Conservation (phyloP, 192 early-diverging fungal species). For the Podila verticillata region DNA sequence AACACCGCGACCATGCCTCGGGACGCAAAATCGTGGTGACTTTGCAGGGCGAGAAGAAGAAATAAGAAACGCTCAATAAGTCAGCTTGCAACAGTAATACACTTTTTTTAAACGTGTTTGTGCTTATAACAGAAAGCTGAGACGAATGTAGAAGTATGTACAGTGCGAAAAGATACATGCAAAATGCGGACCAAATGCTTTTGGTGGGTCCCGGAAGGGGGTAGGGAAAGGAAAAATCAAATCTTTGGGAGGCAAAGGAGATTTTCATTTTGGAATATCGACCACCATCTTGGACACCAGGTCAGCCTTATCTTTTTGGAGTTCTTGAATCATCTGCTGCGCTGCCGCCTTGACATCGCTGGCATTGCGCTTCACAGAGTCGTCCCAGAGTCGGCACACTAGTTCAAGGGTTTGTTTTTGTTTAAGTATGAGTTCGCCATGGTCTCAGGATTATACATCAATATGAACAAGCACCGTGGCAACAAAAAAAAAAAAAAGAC, state of each 20-base stretch:
- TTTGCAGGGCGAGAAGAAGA: constrained; percentile 72
- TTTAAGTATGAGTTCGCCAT: too few species aligned
- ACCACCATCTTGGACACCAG: constrained; percentile 23
- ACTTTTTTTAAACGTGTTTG: neutral
- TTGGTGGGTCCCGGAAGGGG: neutral
- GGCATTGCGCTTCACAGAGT: constrained; percentile 54
- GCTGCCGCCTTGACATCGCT: constrained; percentile 58
- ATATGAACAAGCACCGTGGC: neutral
- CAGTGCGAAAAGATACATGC: neutral
- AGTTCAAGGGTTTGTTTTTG: neutral
- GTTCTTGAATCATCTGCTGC: constrained; percentile 19
- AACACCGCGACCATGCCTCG: constrained; percentile 72
- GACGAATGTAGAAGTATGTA: neutral
- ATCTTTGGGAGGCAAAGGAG: neutral
- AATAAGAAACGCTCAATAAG: too few species aligned
- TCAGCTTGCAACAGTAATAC: too few species aligned
- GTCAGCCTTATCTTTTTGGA: constrained; percentile 15
- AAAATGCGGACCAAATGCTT: too few species aligned
- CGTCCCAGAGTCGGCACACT: constrained; percentile 61
- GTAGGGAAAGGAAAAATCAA: neutral
- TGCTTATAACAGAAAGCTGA: too few species aligned
- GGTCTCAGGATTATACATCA: neutral
- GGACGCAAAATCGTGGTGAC: constrained; percentile 76
- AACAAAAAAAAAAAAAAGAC: neutral
- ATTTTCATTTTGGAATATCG: constrained; percentile 15